A percentile compares a stretch with the other conserved stretches of the same genome.
These are phyloP conservation scores for Aegilops umbellulata DNA, from an alignment of 176 grass and related monocot genomes.

Conservation along the genomic window DNA sequence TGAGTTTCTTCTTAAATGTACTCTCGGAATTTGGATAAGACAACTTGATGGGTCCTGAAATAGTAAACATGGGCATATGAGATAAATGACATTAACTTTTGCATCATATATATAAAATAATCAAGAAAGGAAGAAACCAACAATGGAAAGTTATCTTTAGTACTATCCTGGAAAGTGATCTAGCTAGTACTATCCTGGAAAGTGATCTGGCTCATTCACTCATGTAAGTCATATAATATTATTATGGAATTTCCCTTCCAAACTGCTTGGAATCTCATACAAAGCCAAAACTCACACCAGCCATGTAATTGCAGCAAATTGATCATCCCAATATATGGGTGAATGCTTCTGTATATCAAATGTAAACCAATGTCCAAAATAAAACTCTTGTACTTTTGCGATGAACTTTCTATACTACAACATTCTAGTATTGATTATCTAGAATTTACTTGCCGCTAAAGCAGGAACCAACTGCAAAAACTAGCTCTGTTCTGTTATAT, in stretches of 20 bases:
- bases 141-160: neutral
- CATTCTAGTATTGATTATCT: neutral
- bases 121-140: neutral
- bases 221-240: neutral
- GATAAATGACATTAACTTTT: slow-evolving; percentile 3
- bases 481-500: neutral
- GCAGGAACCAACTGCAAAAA: neutral
- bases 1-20: slow-evolving; percentile 37
- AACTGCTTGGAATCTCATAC: neutral
- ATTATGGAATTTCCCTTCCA: neutral
- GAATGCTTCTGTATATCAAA: neutral
- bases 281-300: neutral
- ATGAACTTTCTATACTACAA: slow-evolving; percentile 18
- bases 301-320: neutral
- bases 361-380: slow-evolving; percentile 19
- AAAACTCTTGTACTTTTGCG: neutral
- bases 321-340: neutral
- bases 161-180: neutral
- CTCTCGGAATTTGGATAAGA: slow-evolving; percentile 28
- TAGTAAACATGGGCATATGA: slow-evolving; percentile 19
- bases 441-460: neutral
- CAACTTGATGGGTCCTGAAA: slow-evolving; percentile 37
- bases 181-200: neutral
- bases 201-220: slow-evolving; percentile 5
- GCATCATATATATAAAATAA: slow-evolving; percentile 3